A percentile compares a stretch with the other conserved stretches of the same genome.
Evolutionary conservation across 768 basidiomycete genomes (phyloP).

Genomic region (Amanita exitialis): DNA sequence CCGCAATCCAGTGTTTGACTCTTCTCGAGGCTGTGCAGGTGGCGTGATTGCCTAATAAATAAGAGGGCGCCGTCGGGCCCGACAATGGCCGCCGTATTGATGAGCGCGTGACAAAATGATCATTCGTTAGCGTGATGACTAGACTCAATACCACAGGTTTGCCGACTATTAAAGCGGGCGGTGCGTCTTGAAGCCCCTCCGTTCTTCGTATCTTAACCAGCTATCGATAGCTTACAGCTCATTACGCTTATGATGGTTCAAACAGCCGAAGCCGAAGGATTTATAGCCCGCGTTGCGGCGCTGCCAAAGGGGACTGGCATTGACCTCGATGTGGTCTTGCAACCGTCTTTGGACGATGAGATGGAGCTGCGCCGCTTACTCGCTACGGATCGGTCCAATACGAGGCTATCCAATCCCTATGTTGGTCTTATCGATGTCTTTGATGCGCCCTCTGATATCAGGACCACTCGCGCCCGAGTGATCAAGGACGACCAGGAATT

Average conservation of each 20-base stretch:
- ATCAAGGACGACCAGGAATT: conserved; percentile 3
- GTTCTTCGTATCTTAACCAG: no score
- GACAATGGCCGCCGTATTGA: no score
- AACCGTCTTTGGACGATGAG: conserved; percentile 5
- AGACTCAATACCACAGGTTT: no score
- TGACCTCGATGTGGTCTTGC: not conserved
- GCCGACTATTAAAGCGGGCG: no score
- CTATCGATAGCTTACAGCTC: no score
- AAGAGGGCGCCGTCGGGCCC: no score
- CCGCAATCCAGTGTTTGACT: no score
- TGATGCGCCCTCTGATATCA: conserved; percentile 2
- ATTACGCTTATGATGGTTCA: not conserved
- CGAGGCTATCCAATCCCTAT: not conserved
- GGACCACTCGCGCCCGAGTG: conserved; percentile 2
- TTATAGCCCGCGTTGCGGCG: not conserved
- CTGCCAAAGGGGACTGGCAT: conserved; percentile 1
- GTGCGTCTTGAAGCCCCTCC: no score
- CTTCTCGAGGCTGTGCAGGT: no score
- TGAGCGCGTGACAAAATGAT: no score
- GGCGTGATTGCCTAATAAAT: no score
- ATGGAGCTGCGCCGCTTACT: conserved; percentile 1
- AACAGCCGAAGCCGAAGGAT: conserved; percentile 3
- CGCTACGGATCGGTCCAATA: not conserved
- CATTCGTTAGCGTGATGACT: no score
- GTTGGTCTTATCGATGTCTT: conserved; percentile 3